A percentile compares a stretch with the other conserved stretches of the same genome.
These are phyloP conservation scores for Daedaleopsis nitida DNA, from an alignment of 768 basidiomycete genomes.

Conservation along the genomic window DNA sequence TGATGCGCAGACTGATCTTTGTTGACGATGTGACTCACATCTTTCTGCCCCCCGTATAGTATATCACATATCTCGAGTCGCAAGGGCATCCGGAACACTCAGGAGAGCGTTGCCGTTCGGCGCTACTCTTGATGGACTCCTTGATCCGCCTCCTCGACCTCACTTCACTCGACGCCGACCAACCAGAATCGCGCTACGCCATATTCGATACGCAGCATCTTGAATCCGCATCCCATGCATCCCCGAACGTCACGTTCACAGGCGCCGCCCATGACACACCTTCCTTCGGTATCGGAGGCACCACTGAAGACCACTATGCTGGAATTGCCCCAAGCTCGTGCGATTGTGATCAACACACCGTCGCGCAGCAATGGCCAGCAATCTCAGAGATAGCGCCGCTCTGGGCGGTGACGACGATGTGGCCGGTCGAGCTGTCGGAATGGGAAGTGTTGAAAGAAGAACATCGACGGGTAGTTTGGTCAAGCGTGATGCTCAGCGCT, in stretches of 20 bases:
- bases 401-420: constrained; percentile 66
- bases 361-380: constrained; percentile 51
- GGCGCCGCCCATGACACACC: too few species aligned
- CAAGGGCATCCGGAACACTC: constrained; percentile 66
- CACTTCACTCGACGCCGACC: constrained; percentile 55
- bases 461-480: constrained; percentile 74
- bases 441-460: constrained; percentile 70
- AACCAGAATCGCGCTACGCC: not conserved
- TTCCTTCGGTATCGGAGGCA: not conserved
- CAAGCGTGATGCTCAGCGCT: constrained; percentile 60
- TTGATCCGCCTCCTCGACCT: constrained; percentile 62
- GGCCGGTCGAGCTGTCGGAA: constrained; percentile 47
- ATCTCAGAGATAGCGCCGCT: constrained; percentile 54
- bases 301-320: not conserved
- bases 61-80: constrained; percentile 71
- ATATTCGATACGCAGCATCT: too few species aligned
- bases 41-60: constrained; percentile 37
- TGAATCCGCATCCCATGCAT: too few species aligned
- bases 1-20: constrained; percentile 18
- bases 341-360: constrained; percentile 41
- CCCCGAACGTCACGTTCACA: too few species aligned
- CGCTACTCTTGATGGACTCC: constrained; percentile 64
- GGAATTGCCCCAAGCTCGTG: constrained; percentile 2
- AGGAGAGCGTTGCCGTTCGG: constrained; percentile 50
- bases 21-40: too few species aligned